These are phyloP conservation scores for Fusarium beomiforme DNA, from an alignment of 2,329 filamentous ascomycete species.

Conservation along the genomic window DNA sequence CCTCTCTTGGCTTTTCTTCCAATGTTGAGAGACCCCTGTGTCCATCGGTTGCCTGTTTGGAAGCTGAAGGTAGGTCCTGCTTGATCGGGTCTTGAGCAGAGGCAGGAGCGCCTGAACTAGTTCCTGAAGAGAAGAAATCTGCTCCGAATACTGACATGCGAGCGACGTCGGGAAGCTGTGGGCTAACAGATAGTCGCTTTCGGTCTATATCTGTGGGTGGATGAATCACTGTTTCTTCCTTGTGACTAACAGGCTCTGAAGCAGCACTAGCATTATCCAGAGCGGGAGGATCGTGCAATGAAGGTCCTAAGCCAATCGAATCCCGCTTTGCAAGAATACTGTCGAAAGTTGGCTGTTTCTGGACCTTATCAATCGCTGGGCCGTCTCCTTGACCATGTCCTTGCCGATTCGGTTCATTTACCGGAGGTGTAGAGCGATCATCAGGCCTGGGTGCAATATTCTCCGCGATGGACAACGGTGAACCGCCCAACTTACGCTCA, in stretches of 20 bases:
- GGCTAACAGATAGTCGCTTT: constrained; percentile 60
- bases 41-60: not conserved
- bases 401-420: constrained; percentile 14
- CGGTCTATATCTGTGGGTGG: constrained; percentile 28
- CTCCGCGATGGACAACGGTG: constrained; percentile 66
- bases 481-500: constrained; percentile 66
- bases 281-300: not conserved
- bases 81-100: constrained; percentile 19
- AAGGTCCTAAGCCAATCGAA: not conserved
- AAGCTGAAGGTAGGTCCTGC: constrained; percentile 13
- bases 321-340: constrained; percentile 36
- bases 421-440: constrained; percentile 43
- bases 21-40: constrained; percentile 4
- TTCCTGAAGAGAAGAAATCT: constrained; percentile 62
- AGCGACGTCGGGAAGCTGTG: constrained; percentile 65
- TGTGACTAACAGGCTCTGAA: not conserved
- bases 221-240: constrained; percentile 18
- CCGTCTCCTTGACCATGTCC: not conserved
- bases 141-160: constrained; percentile 70
- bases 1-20: constrained; percentile 8
- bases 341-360: constrained; percentile 36
- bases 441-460: constrained; percentile 52
- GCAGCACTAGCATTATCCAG: not conserved
- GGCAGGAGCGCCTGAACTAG: constrained; percentile 7
- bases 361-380: constrained; percentile 7